Evolutionary conservation across 179 eudicot species (phyloP), one percentile per base, ranked within the genome.

Genomic region (Beta lomatogona): DNA sequence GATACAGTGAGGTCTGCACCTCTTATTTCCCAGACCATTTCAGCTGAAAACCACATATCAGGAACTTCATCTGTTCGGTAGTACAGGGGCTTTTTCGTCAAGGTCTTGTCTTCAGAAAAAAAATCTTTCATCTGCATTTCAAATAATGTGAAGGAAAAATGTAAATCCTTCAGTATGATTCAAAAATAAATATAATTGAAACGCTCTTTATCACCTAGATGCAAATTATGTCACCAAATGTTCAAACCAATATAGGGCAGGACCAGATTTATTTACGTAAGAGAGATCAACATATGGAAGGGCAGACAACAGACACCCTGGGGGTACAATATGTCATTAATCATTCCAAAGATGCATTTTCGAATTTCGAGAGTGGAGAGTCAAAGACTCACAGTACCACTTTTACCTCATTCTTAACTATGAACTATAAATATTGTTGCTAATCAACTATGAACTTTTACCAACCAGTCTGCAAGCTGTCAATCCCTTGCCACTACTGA

Each of bases 1-100:
- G 99, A 96, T 44, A 96, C 86, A 5, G 95, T 96, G 77, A 96
- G 89, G 79, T 96, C 98, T 7, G 99, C 97, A 31, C 99, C 98
- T 86, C 88, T 94, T 78, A 96, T 92, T 85, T 89, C 93, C 99
- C 99, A 96, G 4, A 96, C 98, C 60, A 93, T 75, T 81, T 93
- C 98, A 0, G 97, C 89, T 72, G 91, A 83, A 83, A 94, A 96
- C 98, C 99, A 96, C 91, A 89, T 87, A 78, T 93, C 95, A 4
- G 98, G 93, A 64, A 72, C 81, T 86, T 96, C 99, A 13, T 85
- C 89, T 53, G 98, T 96, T 82, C 89, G 88, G 70, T 94, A 96
- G 83, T 96, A 94, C 0, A 89, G 52, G 50, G 99, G 98, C 86
- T 94, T 94, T 81, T 84, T 94, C 67, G 86, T 60, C 36, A 93